These are phyloP conservation scores for Penicillium coprophilum DNA, from an alignment of 495 filamentous ascomycete genomes.

Conservation along the genomic window DNA sequence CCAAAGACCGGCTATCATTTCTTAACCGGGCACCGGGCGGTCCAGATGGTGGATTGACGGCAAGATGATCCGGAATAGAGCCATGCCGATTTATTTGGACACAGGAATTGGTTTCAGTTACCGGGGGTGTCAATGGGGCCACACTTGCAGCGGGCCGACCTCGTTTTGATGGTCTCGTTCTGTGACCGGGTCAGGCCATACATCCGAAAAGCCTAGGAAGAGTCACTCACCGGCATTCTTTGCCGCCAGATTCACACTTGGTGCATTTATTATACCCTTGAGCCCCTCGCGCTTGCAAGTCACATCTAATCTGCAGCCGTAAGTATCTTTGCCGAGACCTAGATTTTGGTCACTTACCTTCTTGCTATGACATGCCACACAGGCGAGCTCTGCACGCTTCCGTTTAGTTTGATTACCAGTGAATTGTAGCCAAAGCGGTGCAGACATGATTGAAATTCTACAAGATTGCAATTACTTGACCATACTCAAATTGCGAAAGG, in stretches of 20 bases:
- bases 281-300: conserved; percentile 28
- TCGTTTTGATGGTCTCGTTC: conserved; percentile 21
- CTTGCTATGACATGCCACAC: conserved; percentile 36
- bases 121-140: conserved; percentile 9
- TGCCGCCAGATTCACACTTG: conserved; percentile 28
- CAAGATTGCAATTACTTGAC: not conserved
- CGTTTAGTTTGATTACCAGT: conserved; percentile 29
- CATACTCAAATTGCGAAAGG: not conserved
- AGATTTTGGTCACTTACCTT: conserved; percentile 22
- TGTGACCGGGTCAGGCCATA: not conserved
- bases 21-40: not conserved
- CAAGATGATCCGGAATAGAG: not conserved
- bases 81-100: not conserved
- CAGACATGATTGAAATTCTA: conserved; percentile 11
- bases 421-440: conserved; percentile 16
- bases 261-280: conserved; percentile 30
- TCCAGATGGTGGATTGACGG: not conserved
- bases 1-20: not conserved
- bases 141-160: conserved; percentile 14
- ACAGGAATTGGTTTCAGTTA: conserved; percentile 10
- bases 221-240: conserved; percentile 26
- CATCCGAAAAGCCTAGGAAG: not conserved
- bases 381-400: conserved; percentile 36
- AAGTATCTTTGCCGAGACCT: not conserved
- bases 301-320: conserved; percentile 32